Evolutionary conservation across 2,329 filamentous ascomycete genomes (phyloP), one percentile per base, ranked within the genome.

Genomic region (Cladosporium velox): DNA sequence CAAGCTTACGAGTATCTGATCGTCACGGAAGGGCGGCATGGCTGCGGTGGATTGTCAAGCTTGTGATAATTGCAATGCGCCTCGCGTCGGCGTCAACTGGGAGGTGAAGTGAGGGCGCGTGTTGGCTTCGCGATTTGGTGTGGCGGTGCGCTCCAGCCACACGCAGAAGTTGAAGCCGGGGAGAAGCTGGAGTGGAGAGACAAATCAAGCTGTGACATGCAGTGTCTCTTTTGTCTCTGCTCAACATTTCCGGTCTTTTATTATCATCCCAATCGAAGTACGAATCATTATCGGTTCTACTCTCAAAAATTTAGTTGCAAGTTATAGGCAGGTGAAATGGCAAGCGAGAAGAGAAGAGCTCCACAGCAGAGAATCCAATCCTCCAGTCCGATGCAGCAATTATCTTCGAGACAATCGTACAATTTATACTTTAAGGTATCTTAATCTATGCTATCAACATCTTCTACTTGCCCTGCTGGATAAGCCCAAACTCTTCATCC

Each of bases 1-100:
- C 24, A 2, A 47, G 59, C 72, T 58, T 69, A 76, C 74, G 14
- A 77, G 70, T 38, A 77, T 73, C 70, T 76, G 74, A 55, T 77
- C 75, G 71, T 77, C 75, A 60, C 73, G 72, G 67, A 76, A 77
- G 63, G 73, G 72, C 65, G 75, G 73, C 75, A 76, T 76, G 54
- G 38, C 52, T 51, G 34, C 60, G 35, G 64, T 60, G 41, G 38
- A 21, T 34, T 52, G 21, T 28, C 35, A 47, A 59, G 55, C 32
- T 28, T 38, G 32, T 41, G 34, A 18, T 24, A 34, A n/a, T 55
- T 10, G 52, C 55, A 28, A 58, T 41, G 59, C 49, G 61, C 41
- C 21, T 57, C 49, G 51, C 51, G 41, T 49, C 28, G 32, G 35
- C 47, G 5, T 54, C 38, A 3, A 44, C 38, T 24, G 55, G 28